Percentiles rank a stretch among this genome's conserved stretches.
phyloP scores from a whole-genome alignment of 1,139 yeast genomes.

The Diutina rugosa region DNA sequence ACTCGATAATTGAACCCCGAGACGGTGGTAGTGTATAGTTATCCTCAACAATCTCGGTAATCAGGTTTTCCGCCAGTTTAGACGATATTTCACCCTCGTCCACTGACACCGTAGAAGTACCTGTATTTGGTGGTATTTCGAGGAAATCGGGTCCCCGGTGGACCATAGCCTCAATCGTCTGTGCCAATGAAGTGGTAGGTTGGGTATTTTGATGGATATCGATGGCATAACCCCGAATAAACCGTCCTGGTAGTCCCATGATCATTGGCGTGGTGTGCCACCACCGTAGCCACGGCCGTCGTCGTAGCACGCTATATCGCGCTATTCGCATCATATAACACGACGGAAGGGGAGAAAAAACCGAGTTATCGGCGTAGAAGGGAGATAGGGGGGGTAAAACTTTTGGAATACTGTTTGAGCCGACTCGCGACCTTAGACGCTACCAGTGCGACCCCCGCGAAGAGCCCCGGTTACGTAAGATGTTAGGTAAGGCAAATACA shows the following conservation, averaged over 20 bases:
- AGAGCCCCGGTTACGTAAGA: no score
- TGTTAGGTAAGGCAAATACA: no score
- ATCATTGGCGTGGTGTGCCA: neutral
- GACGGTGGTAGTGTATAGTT: constrained; percentile 12
- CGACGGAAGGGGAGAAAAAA: neutral
- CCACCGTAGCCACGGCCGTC: neutral
- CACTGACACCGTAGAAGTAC: no score
- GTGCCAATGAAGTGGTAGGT: neutral
- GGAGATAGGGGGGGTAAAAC: neutral
- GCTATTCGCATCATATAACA: neutral
- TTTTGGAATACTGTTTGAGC: no score
- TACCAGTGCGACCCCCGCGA: no score
- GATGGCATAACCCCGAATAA: no score
- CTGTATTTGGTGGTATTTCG: neutral
- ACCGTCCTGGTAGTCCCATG: no score
- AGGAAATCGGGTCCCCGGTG: neutral
- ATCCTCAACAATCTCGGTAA: constrained; percentile 8
- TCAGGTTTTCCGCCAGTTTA: neutral
- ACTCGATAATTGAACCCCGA: constrained; percentile 25
- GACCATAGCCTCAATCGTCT: no score
- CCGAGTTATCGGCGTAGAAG: neutral
- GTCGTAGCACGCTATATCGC: neutral
- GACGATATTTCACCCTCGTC: no score
- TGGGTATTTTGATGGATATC: neutral
- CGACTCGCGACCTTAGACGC: no score